phyloP scores from a whole-genome alignment of 441 rosid species.

The Gossypium laxum region DNA sequence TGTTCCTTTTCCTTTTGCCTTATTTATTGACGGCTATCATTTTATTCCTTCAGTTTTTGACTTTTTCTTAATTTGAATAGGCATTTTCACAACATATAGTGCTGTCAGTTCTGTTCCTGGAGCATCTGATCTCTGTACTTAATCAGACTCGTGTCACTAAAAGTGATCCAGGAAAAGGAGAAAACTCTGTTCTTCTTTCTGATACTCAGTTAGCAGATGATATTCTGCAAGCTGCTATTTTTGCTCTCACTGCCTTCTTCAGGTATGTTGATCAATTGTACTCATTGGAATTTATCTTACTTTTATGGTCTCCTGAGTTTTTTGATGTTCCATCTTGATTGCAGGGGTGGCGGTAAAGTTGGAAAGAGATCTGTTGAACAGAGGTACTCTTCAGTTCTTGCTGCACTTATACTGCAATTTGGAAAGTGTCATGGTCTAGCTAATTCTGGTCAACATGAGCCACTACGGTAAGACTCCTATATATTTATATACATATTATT shows the following conservation, averaged over 20 bases:
- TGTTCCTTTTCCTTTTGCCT: neutral
- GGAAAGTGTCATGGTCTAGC: constrained; percentile 92
- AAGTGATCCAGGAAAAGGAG: constrained; percentile 58
- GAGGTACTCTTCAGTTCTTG: constrained; percentile 81
- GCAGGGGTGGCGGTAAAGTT: constrained; percentile 94
- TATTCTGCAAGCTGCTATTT: constrained; percentile 72
- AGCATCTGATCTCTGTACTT: constrained; percentile 66
- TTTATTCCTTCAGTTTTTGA: constrained; percentile 5
- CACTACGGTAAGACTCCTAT: constrained; percentile 46
- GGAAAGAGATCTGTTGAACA: constrained; percentile 91
- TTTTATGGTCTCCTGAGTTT: constrained; percentile 14
- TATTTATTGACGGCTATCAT: neutral
- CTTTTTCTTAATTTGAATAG: constrained; percentile 27
- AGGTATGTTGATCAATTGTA: constrained; percentile 39
- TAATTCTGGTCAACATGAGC: constrained; percentile 74
- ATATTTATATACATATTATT: neutral
- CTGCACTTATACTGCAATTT: constrained; percentile 78
- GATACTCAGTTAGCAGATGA: constrained; percentile 56
- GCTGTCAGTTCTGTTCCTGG: constrained; percentile 74
- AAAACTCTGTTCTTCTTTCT: constrained; percentile 29
- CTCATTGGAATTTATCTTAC: constrained; percentile 15
- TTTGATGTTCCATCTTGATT: constrained; percentile 24
- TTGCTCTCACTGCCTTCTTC: constrained; percentile 90
- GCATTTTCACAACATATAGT: constrained; percentile 77
- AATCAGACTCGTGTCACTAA: constrained; percentile 44